A percentile compares a stretch with the other conserved stretches of the same genome.
phyloP scores from a whole-genome alignment of 805 yeast genomes.

The Hagleromyces aurorensis region DNA sequence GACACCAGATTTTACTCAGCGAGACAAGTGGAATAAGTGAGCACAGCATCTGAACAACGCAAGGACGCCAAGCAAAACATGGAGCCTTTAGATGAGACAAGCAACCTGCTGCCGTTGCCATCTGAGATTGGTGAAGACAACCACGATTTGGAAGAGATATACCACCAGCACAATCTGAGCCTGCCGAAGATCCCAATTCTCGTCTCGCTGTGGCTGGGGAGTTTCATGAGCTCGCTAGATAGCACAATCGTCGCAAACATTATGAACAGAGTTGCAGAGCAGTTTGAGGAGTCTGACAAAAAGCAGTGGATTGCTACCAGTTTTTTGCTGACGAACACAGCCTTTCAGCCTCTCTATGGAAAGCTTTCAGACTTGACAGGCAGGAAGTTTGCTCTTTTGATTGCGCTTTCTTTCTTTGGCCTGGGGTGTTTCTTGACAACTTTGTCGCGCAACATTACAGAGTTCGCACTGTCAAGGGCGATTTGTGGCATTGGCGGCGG shows the following conservation, averaged over 20 bases:
- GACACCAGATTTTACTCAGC: too few relatives aligned
- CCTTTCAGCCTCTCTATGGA: constrained; percentile 62
- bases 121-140: constrained; percentile 6
- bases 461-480: constrained; percentile 49
- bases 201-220: constrained; percentile 39
- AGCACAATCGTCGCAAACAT: constrained; percentile 42
- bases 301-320: constrained; percentile 64
- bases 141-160: constrained; percentile 19
- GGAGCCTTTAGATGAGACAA: constrained; percentile 17
- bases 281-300: constrained; percentile 40
- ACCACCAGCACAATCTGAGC: constrained; percentile 21
- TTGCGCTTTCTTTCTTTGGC: constrained; percentile 37
- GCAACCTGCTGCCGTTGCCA: constrained; percentile 9
- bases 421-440: constrained; percentile 41
- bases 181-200: constrained; percentile 28
- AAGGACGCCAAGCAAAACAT: too few relatives aligned
- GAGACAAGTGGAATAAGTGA: too few relatives aligned
- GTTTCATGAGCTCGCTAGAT: constrained; percentile 40
- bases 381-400: constrained; percentile 36
- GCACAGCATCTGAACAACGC: too few relatives aligned
- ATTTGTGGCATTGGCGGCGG: constrained; percentile 91
- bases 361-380: constrained; percentile 51
- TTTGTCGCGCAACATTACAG: constrained; percentile 26
- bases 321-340: constrained; percentile 53
- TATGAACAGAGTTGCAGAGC: constrained; percentile 40